phyloP scores from a whole-genome alignment of 2,329 filamentous ascomycete genomes.

The Fusarium sp. region DNA sequence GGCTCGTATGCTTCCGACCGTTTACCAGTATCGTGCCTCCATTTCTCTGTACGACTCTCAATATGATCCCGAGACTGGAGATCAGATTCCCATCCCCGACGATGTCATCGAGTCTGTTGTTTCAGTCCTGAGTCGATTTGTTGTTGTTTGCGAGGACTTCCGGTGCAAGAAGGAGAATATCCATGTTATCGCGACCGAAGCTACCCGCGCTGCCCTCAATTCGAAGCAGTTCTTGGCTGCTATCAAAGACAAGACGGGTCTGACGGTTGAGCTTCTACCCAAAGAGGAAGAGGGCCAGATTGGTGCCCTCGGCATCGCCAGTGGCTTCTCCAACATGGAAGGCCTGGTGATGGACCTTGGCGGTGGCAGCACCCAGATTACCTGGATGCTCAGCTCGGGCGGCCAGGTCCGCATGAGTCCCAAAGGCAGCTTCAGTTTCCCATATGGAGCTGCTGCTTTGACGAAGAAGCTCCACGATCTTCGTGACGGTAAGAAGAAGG shows the following conservation, averaged over 20 bases:
- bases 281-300: conserved; percentile 75
- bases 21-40: conserved; percentile 45
- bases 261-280: conserved; percentile 67
- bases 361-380: conserved; percentile 75
- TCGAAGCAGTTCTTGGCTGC: conserved; percentile 41
- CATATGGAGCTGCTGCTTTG: conserved; percentile 76
- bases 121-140: conserved; percentile 42
- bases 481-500: conserved; percentile 48
- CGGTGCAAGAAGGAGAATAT: conserved; percentile 39
- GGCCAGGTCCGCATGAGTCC: conserved; percentile 62
- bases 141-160: conserved; percentile 44
- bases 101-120: conserved; percentile 42
- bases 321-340: conserved; percentile 67
- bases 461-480: conserved; percentile 62
- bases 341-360: conserved; percentile 79
- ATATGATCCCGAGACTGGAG: conserved; percentile 45
- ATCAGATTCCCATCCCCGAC: conserved; percentile 45
- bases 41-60: conserved; percentile 49
- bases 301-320: conserved; percentile 74
- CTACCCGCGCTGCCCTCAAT: conserved; percentile 45
- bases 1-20: conserved; percentile 67
- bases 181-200: conserved; percentile 47
- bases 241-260: conserved; percentile 66
- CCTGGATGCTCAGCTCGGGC: conserved; percentile 67
- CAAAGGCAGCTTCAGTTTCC: conserved; percentile 70